A percentile compares a stretch with the other conserved stretches of the same genome.
Evolutionary conservation across 768 basidiomycete genomes (phyloP).

Genomic region (Gautieria morchelliformis): DNA sequence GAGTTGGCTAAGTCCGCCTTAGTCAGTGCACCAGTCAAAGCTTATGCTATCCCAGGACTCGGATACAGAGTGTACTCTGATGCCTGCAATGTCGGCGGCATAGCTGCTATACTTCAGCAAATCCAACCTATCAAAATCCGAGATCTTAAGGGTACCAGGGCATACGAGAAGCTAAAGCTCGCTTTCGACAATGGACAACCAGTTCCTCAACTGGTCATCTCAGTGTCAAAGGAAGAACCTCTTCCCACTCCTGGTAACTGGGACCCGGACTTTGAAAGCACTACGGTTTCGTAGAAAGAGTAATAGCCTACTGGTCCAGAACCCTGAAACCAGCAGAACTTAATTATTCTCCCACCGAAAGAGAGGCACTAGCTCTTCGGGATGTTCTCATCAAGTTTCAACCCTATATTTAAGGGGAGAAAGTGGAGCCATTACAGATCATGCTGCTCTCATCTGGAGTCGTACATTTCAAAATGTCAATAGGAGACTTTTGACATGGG

Average conservation of each 20-base stretch:
- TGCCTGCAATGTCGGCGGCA: too few species aligned
- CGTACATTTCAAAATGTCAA: conserved; percentile 13
- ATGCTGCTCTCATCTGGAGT: conserved; percentile 10
- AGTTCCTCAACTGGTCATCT: conserved; percentile 5
- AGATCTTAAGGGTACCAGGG: conserved; percentile 19
- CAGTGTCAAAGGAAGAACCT: conserved; percentile 11
- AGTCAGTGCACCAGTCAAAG: too few species aligned
- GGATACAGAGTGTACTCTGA: too few species aligned
- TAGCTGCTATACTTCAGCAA: too few species aligned
- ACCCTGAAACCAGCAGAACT: conserved; percentile 11
- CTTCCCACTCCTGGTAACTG: conserved; percentile 21
- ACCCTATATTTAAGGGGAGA: conserved; percentile 13
- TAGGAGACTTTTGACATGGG: conserved; percentile 6
- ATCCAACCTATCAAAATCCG: too few species aligned
- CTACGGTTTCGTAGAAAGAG: conserved; percentile 10
- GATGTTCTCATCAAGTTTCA: conserved; percentile 13
- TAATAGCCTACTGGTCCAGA: conserved; percentile 12
- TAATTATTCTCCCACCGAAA: conserved; percentile 13
- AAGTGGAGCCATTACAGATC: conserved; percentile 10
- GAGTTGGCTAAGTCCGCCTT: too few species aligned
- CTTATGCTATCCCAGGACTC: too few species aligned
- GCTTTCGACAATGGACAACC: conserved; percentile 6
- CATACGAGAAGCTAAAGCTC: conserved; percentile 11
- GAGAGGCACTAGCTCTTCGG: conserved; percentile 11
- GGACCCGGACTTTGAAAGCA: conserved; percentile 13